phyloP scores from a whole-genome alignment of 352 stramenopile genomes.

The Peronospora belbahrii region DNA sequence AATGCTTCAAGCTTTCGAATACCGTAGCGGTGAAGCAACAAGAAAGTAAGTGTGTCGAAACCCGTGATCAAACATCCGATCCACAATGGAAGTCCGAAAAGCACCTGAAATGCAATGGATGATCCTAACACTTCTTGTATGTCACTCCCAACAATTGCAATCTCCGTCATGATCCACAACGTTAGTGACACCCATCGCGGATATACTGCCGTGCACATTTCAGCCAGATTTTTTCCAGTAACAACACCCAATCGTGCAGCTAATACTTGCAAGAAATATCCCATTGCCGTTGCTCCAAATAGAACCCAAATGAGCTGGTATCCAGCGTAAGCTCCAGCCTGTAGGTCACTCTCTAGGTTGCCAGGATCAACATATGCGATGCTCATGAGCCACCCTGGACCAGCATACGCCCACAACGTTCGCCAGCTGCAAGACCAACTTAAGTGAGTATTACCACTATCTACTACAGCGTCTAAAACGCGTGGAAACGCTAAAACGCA shows the following conservation, averaged over 20 bases:
- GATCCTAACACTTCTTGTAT: constrained; percentile 90
- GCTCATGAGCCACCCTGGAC: constrained; percentile 87
- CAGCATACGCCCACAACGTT: constrained; percentile 76
- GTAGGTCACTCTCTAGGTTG: constrained; percentile 94
- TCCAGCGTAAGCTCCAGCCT: constrained; percentile 84
- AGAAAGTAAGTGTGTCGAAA: constrained; percentile 92
- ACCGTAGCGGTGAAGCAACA: constrained; percentile 88
- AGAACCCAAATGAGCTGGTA: constrained; percentile 91
- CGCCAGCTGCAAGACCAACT: constrained; percentile 35
- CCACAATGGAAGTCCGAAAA: constrained; percentile 88
- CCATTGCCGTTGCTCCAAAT: constrained; percentile 84
- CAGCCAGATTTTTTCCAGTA: constrained; percentile 87
- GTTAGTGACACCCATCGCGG: constrained; percentile 61
- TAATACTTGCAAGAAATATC: constrained; percentile 91
- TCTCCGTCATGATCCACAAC: constrained; percentile 90
- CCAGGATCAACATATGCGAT: constrained; percentile 94
- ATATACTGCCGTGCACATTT: constrained; percentile 81
- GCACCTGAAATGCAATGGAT: constrained; percentile 87
- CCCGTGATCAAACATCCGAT: constrained; percentile 83
- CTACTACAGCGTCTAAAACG: background rate
- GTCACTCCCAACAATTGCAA: constrained; percentile 88
- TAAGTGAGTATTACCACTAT: background rate
- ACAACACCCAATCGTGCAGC: constrained; percentile 89
- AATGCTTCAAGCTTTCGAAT: constrained; percentile 91
- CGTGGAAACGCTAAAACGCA: constrained; percentile 16